These are phyloP conservation scores for Penicillium fuscoglaucum DNA, from an alignment of 2,329 filamentous ascomycete genomes.

Conservation along the genomic window DNA sequence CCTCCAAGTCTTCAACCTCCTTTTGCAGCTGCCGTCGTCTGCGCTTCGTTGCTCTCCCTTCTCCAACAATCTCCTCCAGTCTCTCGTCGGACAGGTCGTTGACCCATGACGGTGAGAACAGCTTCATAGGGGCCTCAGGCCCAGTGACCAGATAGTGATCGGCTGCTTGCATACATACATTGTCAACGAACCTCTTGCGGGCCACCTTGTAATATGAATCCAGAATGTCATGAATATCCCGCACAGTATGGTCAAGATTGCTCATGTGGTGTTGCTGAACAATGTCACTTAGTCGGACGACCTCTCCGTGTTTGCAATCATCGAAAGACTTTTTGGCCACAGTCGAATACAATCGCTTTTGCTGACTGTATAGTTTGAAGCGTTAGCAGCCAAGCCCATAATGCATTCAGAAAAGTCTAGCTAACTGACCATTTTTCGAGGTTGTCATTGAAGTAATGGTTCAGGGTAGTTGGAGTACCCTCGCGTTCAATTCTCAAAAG, in stretches of 20 bases:
- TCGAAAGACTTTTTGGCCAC: neutral
- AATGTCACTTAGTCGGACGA: neutral
- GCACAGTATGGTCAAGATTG: slow-evolving; percentile 23
- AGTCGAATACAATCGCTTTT: neutral
- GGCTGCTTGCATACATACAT: slow-evolving; percentile 59
- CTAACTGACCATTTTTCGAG: slow-evolving; percentile 35
- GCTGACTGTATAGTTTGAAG: neutral
- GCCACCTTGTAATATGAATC: slow-evolving; percentile 63
- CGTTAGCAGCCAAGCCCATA: neutral
- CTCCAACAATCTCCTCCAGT: slow-evolving; percentile 59
- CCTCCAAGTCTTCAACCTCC: slow-evolving; percentile 50
- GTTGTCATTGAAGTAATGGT: slow-evolving; percentile 53
- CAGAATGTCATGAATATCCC: slow-evolving; percentile 62
- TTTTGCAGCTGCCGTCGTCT: slow-evolving; percentile 47
- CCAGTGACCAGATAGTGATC: slow-evolving; percentile 56
- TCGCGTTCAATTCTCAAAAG: slow-evolving; percentile 54
- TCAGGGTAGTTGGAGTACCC: slow-evolving; percentile 51
- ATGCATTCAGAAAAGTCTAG: neutral
- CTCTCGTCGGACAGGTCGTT: slow-evolving; percentile 50
- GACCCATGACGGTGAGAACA: slow-evolving; percentile 56
- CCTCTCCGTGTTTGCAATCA: neutral
- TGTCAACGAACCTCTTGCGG: slow-evolving; percentile 63
- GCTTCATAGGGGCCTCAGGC: slow-evolving; percentile 51
- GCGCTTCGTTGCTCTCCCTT: slow-evolving; percentile 48
- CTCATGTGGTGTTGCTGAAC: slow-evolving; percentile 8